These are phyloP conservation scores for Monilinia polystroma DNA, from an alignment of 2,329 filamentous ascomycete genomes.

Conservation along the genomic window DNA sequence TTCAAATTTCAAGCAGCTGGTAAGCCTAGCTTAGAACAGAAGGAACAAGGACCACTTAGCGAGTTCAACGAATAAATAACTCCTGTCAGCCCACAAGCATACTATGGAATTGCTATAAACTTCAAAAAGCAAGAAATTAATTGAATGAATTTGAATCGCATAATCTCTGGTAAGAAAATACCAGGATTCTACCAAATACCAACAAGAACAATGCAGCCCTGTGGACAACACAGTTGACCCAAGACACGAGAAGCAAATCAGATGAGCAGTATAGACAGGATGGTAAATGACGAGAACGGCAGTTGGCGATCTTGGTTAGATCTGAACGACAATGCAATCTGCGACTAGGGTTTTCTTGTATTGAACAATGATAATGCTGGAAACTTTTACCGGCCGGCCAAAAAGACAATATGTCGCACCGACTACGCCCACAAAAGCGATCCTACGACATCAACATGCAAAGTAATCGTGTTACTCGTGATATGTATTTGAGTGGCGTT, in stretches of 20 bases:
- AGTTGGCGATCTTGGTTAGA: constrained; percentile 24
- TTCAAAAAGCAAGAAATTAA: background rate
- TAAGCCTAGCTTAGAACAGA: background rate
- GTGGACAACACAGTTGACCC: constrained; percentile 14
- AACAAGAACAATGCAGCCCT: constrained; percentile 20
- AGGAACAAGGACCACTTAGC: background rate
- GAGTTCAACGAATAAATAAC: background rate
- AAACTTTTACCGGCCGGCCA: constrained; percentile 23
- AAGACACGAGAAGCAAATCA: constrained; percentile 20
- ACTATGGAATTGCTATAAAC: background rate
- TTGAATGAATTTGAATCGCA: background rate
- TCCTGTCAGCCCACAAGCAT: constrained; percentile 4
- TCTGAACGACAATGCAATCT: constrained; percentile 22
- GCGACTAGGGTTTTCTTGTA: constrained; percentile 16
- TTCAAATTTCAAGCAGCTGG: constrained; percentile 15
- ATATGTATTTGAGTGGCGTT: constrained; percentile 12
- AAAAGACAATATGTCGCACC: constrained; percentile 1
- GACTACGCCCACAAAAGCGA: constrained; percentile 9
- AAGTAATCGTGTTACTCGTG: constrained; percentile 8
- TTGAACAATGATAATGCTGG: constrained; percentile 20
- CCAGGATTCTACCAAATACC: constrained; percentile 6
- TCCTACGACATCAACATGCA: constrained; percentile 13
- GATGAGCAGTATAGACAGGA: constrained; percentile 10
- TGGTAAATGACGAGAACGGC: constrained; percentile 20
- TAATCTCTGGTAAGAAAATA: background rate